These are phyloP conservation scores for Penicillium sp. DNA, from an alignment of 2,329 filamentous ascomycete genomes.

Conservation along the genomic window DNA sequence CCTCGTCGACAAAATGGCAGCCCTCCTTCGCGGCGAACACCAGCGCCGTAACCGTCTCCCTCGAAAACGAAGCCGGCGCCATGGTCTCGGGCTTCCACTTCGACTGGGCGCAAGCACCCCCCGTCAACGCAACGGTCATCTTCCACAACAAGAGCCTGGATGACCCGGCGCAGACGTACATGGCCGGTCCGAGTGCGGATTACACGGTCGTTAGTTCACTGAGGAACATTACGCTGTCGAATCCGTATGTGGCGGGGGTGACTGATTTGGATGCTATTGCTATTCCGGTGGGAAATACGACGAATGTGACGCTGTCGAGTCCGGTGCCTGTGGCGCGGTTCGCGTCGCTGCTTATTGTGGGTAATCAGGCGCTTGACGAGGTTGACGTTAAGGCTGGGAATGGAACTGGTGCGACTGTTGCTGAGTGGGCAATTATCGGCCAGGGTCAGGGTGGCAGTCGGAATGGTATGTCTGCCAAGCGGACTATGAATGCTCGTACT, in stretches of 20 bases:
- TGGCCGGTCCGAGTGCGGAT: constrained; percentile 5
- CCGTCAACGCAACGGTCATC: constrained; percentile 54
- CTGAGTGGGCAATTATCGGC: constrained; percentile 50
- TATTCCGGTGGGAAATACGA: constrained; percentile 45
- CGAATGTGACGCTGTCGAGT: constrained; percentile 38
- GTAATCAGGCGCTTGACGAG: constrained; percentile 42
- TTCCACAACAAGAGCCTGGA: constrained; percentile 53
- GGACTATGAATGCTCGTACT: constrained; percentile 18
- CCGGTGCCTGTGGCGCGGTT: constrained; percentile 40
- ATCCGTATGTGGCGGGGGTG: constrained; percentile 38
- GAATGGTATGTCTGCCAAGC: constrained; percentile 1
- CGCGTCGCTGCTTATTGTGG: constrained; percentile 47
- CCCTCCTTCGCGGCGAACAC: constrained; percentile 53
- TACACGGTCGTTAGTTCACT: constrained; percentile 29
- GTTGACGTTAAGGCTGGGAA: constrained; percentile 34
- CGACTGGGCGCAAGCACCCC: constrained; percentile 62
- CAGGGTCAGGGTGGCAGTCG: not conserved
- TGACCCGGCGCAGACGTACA: constrained; percentile 18
- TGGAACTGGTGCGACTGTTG: constrained; percentile 49
- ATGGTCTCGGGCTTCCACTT: constrained; percentile 53
- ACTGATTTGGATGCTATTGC: constrained; percentile 37
- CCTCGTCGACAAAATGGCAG: constrained; percentile 67
- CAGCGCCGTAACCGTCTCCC: constrained; percentile 59
- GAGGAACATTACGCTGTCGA: constrained; percentile 37
- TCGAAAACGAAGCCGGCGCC: constrained; percentile 40